Base-by-base conservation (phyloP, 108 stramenopile species). In the Cylindrotheca fusiformis region DNA sequence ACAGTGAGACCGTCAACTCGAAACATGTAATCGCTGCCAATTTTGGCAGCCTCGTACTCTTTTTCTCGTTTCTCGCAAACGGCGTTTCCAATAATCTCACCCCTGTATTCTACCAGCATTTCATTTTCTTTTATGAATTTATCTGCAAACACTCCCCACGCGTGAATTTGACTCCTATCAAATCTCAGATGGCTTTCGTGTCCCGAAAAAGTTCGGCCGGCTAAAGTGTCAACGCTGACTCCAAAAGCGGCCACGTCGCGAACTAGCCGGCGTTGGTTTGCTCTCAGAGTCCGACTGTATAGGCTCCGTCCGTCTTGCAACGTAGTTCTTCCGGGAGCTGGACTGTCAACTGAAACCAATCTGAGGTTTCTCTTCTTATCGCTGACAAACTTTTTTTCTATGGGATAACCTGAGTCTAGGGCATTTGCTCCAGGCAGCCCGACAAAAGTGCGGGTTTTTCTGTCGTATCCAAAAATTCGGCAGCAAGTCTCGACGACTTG, bases 21-120 rank as follows among this genome's bases (percentile, higher is more conserved):
- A 83, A 98, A 98, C 91, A 97, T 91, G 78, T 97, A 98, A 68
- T 96, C 95, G 55, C 81, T 79, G 21, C 76, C 94, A 22, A 96
- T 69, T 25, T 96, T 96, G 29, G 71, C 77, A 24, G 47, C 67
- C 67, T 96, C 95, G 65, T 98, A 98, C 56, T 82, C 72, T 32
- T 76, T 66, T 72, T 97, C 94, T 24, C 96, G 85, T 65, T 78
- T 81, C 61, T 97, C 98, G 2, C 93, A 92, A 5, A 94, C 86
- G 4, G 84, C 80, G 52, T 89, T 82, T 10, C 95, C 77, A 69
- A 98, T 93, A 25, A 96, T 41, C 67, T 95, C 95, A 10, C 98
- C 98, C 33, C 88, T 59, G 70, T 98, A 98, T 70, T 98, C 98
- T 26, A 95, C 78, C 26, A 98, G 83, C 61, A 96, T 70, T 20